phyloP scores from a whole-genome alignment of 257 asterid species.

The Gynochthodes officinalis region DNA sequence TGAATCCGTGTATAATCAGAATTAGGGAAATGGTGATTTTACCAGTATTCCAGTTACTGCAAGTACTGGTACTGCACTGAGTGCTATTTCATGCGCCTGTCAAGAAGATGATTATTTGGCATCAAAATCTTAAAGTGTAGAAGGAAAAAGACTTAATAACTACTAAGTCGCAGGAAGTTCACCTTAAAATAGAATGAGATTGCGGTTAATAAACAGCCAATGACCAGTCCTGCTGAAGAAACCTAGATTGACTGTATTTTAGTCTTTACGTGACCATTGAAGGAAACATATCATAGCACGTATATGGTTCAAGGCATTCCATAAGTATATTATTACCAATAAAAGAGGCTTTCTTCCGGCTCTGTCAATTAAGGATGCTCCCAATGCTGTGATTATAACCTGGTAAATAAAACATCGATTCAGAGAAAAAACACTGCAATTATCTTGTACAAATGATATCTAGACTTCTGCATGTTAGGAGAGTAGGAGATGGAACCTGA shows the following conservation, averaged over 20 bases:
- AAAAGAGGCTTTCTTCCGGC: constrained; percentile 88
- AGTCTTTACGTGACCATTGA: constrained; percentile 2
- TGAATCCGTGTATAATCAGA: too few species aligned
- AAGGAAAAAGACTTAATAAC: not conserved
- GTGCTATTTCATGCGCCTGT: constrained; percentile 70
- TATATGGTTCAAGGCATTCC: not conserved
- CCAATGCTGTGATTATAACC: constrained; percentile 74
- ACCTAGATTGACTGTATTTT: constrained; percentile 38
- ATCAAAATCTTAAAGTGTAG: constrained; percentile 18
- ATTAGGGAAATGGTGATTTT: too few species aligned
- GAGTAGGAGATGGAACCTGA: constrained; percentile 49
- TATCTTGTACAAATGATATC: not conserved
- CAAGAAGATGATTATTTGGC: not conserved
- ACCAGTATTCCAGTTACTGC: constrained; percentile 88
- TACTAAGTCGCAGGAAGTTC: not conserved
- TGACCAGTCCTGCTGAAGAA: constrained; percentile 72
- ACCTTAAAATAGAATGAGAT: constrained; percentile 82
- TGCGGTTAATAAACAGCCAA: constrained; percentile 72
- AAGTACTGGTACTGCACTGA: constrained; percentile 55
- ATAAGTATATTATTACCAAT: constrained; percentile 44
- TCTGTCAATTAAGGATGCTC: constrained; percentile 67
- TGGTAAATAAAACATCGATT: constrained; percentile 20
- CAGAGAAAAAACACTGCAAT: not conserved
- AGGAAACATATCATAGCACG: not conserved
- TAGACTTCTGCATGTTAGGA: constrained; percentile 2